Evolutionary conservation across 2,329 filamentous ascomycete genomes (phyloP).

Genomic region (Cladorrhinum sp.): DNA sequence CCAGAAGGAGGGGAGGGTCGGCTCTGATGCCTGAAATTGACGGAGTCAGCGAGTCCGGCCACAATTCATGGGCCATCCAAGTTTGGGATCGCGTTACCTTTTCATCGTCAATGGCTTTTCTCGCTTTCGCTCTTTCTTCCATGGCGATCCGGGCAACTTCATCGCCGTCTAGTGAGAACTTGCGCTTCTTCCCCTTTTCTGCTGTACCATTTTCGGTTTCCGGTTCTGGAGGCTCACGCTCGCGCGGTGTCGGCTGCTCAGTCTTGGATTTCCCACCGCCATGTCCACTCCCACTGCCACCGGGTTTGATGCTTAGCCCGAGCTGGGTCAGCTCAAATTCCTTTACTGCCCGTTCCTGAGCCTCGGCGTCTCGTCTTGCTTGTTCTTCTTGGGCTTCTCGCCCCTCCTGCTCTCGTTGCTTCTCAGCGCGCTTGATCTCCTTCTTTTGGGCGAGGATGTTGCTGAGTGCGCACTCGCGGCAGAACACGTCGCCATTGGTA

Average conservation of each 20-base stretch:
- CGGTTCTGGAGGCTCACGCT: conserved; percentile 30
- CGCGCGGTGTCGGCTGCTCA: conserved; percentile 31
- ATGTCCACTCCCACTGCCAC: conserved; percentile 34
- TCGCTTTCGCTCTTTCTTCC: conserved; percentile 67
- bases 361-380: conserved; percentile 64
- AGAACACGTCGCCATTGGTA: conserved; percentile 84
- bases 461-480: conserved; percentile 84
- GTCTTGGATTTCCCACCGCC: too few relatives aligned
- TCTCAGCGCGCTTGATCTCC: conserved; percentile 81
- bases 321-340: conserved; percentile 86
- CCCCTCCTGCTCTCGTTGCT: conserved; percentile 57
- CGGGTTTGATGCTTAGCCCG: conserved; percentile 50
- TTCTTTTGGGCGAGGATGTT: conserved; percentile 90
- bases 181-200: conserved; percentile 61
- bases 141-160: conserved; percentile 68
- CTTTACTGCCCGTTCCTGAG: conserved; percentile 63
- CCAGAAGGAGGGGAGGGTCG: conserved; percentile 84
- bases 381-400: conserved; percentile 61
- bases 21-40: conserved; percentile 53
- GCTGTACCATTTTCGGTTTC: conserved; percentile 36
- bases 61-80: not conserved
- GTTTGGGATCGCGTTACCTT: conserved; percentile 46
- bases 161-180: conserved; percentile 75
- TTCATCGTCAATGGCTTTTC: conserved; percentile 68
- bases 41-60: conserved; percentile 11